Percentiles rank a stretch among this genome's conserved stretches.
Conservation (phyloP, 2,329 filamentous ascomycete species). For the Pseudopyricularia javanii region DNA sequence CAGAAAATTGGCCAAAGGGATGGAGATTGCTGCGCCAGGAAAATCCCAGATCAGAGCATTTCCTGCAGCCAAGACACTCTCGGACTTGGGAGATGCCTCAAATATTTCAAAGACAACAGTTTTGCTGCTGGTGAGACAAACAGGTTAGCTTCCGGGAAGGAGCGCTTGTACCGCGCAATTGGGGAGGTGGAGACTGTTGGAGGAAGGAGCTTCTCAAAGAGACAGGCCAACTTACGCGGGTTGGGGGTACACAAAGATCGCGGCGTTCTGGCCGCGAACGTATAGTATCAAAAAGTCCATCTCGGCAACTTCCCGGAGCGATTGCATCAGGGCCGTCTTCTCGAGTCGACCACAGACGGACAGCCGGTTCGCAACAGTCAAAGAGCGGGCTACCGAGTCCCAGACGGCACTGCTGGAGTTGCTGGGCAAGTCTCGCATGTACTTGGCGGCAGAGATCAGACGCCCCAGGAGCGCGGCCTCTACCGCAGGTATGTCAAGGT, state of each 20-base stretch:
- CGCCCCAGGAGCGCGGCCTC: slow-evolving; percentile 1
- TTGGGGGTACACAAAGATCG: slow-evolving; percentile 14
- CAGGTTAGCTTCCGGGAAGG: not conserved
- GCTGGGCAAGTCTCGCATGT: not conserved
- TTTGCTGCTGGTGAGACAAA: not conserved
- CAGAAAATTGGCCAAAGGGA: slow-evolving; percentile 23
- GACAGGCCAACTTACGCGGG: slow-evolving; percentile 12
- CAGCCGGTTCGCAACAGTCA: not conserved
- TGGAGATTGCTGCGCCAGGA: slow-evolving; percentile 36
- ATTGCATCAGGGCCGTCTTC: not conserved
- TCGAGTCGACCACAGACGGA: not conserved
- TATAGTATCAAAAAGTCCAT: slow-evolving; percentile 3
- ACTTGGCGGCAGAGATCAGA: not conserved
- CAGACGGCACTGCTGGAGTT: not conserved
- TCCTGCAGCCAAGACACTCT: slow-evolving; percentile 36
- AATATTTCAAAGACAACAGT: slow-evolving; percentile 39
- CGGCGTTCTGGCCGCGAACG: slow-evolving; percentile 16
- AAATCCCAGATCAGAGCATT: slow-evolving; percentile 46
- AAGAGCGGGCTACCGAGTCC: not conserved
- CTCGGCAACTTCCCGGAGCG: not conserved
- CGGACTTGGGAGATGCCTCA: slow-evolving; percentile 41
- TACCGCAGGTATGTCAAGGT: not conserved
- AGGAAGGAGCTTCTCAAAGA: no score
- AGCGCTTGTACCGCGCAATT: not conserved
- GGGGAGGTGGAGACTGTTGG: not conserved